Conservation (phyloP, 345 rosid genomes). For the Noccaea caerulescens region DNA sequence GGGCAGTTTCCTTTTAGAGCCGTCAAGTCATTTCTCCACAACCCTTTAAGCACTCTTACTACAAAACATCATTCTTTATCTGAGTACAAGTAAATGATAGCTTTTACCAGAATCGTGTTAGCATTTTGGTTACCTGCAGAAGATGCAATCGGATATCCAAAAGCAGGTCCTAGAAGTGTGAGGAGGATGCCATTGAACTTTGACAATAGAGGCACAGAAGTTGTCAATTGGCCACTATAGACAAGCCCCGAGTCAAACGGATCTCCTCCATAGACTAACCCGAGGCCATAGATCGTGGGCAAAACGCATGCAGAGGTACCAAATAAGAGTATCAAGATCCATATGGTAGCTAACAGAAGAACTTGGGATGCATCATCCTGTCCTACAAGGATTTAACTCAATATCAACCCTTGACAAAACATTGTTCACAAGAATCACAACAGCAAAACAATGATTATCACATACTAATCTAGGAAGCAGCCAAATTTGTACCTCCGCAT, state of each 20-base stretch:
- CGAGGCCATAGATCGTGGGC: slow-evolving; percentile 62
- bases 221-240: slow-evolving; percentile 48
- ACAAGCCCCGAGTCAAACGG: slow-evolving; percentile 49
- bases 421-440: not conserved
- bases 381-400: slow-evolving; percentile 86
- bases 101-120: not conserved
- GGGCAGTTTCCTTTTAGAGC: slow-evolving; percentile 94
- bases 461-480: not conserved
- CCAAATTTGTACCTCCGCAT: slow-evolving; percentile 79
- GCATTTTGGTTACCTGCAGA: slow-evolving; percentile 63
- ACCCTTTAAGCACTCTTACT: slow-evolving; percentile 80
- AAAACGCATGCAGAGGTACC: slow-evolving; percentile 64
- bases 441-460: slow-evolving; percentile 3
- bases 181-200: slow-evolving; percentile 64
- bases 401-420: slow-evolving; percentile 49
- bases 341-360: slow-evolving; percentile 76
- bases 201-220: slow-evolving; percentile 56
- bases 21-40: slow-evolving; percentile 92
- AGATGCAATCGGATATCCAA: slow-evolving; percentile 80
- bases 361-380: slow-evolving; percentile 97
- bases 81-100: slow-evolving; percentile 3
- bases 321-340: slow-evolving; percentile 75
- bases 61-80: slow-evolving; percentile 34
- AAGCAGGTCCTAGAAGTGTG: slow-evolving; percentile 61
- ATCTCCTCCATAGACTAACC: slow-evolving; percentile 66